Percentiles rank a stretch among this genome's conserved stretches.
Evolutionary conservation across 805 yeast species (phyloP).

Genomic region (Zygosaccharomyces kombuchaensis): DNA sequence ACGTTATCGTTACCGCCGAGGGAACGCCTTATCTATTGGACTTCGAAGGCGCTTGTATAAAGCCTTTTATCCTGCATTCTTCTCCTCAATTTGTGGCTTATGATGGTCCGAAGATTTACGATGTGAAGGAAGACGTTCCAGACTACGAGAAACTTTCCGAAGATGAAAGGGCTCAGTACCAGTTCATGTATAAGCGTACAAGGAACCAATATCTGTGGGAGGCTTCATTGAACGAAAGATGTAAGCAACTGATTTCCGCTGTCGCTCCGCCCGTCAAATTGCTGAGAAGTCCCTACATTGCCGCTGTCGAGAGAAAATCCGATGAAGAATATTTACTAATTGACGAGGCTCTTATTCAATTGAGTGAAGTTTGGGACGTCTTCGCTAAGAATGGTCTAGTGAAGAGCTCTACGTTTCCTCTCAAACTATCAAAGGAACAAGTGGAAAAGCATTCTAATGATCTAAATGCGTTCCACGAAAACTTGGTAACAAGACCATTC

Average conservation of each 20-base stretch:
- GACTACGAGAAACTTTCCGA: constrained; percentile 64
- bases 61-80: constrained; percentile 74
- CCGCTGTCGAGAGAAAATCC: constrained; percentile 54
- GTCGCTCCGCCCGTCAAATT: constrained; percentile 80
- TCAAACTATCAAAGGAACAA: constrained; percentile 54
- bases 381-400: constrained; percentile 57
- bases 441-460: constrained; percentile 53
- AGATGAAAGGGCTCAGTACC: constrained; percentile 71
- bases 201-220: constrained; percentile 92
- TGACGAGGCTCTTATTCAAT: constrained; percentile 61
- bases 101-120: constrained; percentile 82
- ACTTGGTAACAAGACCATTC: constrained; percentile 68
- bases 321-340: constrained; percentile 58
- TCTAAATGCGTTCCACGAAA: constrained; percentile 64
- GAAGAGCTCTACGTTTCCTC: constrained; percentile 51
- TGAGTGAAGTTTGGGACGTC: constrained; percentile 65
- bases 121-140: constrained; percentile 68
- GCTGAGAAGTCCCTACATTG: constrained; percentile 58
- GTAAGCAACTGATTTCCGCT: constrained; percentile 67
- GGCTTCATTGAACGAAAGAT: constrained; percentile 57
- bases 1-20: constrained; percentile 53
- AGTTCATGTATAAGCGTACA: constrained; percentile 82
- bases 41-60: constrained; percentile 74
- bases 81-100: constrained; percentile 84
- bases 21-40: constrained; percentile 58